These are phyloP conservation scores for Morella rubra DNA, from an alignment of 306 rosid species.

Conservation along the genomic window DNA sequence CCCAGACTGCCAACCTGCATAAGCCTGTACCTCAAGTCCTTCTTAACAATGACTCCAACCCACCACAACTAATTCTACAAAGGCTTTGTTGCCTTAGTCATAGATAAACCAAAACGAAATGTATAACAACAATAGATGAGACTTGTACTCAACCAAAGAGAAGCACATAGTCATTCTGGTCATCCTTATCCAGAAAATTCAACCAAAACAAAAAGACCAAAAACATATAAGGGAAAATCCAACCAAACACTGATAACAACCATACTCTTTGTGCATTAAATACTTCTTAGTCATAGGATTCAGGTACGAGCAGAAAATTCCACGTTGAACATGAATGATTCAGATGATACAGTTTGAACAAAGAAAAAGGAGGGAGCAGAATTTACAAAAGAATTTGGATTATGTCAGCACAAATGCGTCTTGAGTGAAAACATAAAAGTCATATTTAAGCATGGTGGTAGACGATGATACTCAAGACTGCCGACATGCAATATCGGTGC, in stretches of 20 bases:
- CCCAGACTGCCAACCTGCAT: background rate
- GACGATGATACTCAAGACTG: background rate
- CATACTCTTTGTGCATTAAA: background rate
- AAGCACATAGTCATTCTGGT: background rate
- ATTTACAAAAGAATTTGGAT: background rate
- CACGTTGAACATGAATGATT: background rate
- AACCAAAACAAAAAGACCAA: background rate
- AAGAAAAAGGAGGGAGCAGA: background rate
- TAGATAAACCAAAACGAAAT: background rate
- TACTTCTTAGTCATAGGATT: background rate
- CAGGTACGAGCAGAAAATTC: background rate
- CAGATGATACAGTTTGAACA: background rate
- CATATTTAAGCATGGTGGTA: background rate
- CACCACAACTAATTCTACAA: background rate
- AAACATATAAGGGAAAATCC: background rate
- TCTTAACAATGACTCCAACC: background rate
- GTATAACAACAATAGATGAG: background rate
- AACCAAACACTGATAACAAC: background rate
- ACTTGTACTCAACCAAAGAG: background rate
- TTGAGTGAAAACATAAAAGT: background rate
- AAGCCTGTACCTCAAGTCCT: background rate
- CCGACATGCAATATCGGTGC: background rate
- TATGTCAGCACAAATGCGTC: background rate
- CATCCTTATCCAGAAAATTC: background rate
- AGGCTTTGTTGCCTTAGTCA: background rate